Evolutionary conservation across 1,284 basidiomycete genomes (phyloP).

Genomic region (Microbotryum silenes-acaulis): DNA sequence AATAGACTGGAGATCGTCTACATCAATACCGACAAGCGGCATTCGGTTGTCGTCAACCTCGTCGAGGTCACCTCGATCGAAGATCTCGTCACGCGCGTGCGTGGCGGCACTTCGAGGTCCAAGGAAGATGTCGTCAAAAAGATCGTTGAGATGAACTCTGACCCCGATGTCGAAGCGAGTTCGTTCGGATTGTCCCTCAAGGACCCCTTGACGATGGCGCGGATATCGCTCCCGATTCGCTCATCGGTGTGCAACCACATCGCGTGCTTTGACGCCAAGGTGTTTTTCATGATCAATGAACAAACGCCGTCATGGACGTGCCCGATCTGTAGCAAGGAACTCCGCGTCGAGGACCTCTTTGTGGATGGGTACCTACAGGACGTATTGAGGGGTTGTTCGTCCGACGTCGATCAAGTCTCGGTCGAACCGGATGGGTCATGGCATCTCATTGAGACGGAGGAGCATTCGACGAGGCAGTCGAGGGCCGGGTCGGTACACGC

Average conservation of each 20-base stretch:
- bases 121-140: slow-evolving; percentile 59
- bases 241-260: slow-evolving; percentile 78
- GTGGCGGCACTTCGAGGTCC: slow-evolving; percentile 56
- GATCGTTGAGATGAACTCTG: slow-evolving; percentile 55
- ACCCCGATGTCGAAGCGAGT: slow-evolving; percentile 82
- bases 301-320: slow-evolving; percentile 94
- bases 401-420: slow-evolving; percentile 79
- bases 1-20: slow-evolving; percentile 81
- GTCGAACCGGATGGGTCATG: slow-evolving; percentile 91
- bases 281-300: slow-evolving; percentile 92
- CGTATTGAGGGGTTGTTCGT: slow-evolving; percentile 67
- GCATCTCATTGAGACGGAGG: slow-evolving; percentile 43
- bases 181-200: slow-evolving; percentile 80
- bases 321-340: slow-evolving; percentile 79
- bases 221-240: slow-evolving; percentile 76
- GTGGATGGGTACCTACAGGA: slow-evolving; percentile 87
- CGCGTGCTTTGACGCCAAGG: slow-evolving; percentile 91
- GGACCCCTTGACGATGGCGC: slow-evolving; percentile 87
- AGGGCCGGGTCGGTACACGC: too few species aligned
- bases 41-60: slow-evolving; percentile 72
- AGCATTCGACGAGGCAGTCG: too few species aligned
- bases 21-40: slow-evolving; percentile 79
- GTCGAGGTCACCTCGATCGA: slow-evolving; percentile 64
- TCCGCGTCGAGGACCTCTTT: slow-evolving; percentile 74
- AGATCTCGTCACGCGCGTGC: slow-evolving; percentile 58